phyloP scores from a whole-genome alignment of 352 stramenopile species.

The Aphanomyces invadans region DNA sequence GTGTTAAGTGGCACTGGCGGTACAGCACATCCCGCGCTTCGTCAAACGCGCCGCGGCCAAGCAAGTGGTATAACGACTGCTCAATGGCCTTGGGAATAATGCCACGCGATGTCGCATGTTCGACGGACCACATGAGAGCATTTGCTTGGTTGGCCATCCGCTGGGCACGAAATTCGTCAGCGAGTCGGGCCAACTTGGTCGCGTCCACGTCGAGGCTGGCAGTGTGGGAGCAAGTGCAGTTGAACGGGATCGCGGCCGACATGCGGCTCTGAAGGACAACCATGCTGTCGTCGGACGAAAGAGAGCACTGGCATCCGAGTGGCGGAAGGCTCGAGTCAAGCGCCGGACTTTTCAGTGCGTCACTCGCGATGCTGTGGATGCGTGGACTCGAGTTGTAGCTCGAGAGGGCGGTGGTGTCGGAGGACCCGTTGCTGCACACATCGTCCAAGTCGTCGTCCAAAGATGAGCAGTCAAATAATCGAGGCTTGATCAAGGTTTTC shows the following conservation, averaged over 20 bases:
- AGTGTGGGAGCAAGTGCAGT: neutral
- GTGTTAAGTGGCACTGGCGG: constrained; percentile 67
- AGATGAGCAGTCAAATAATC: neutral
- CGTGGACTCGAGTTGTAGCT: constrained; percentile 2
- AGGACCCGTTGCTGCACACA: neutral
- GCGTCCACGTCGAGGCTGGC: neutral
- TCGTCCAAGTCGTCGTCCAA: constrained; percentile 3
- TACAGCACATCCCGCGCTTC: constrained; percentile 75
- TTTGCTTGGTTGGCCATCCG: constrained; percentile 66
- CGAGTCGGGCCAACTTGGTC: neutral
- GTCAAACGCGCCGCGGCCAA: constrained; percentile 48
- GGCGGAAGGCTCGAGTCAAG: too few relatives aligned
- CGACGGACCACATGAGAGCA: constrained; percentile 56
- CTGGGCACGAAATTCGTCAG: constrained; percentile 52
- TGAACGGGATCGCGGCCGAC: neutral
- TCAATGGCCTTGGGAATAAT: constrained; percentile 56
- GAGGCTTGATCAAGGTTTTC: neutral
- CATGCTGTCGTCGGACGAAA: too few relatives aligned
- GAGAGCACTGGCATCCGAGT: too few relatives aligned
- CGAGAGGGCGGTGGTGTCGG: neutral
- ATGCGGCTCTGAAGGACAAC: too few relatives aligned
- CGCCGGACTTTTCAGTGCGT: neutral
- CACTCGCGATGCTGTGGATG: neutral
- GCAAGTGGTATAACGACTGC: constrained; percentile 55
- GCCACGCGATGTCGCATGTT: constrained; percentile 55